A percentile compares a stretch with the other conserved stretches of the same genome.
Conservation (phyloP, 2,329 filamentous ascomycete species). For the Diaporthe sp. region DNA sequence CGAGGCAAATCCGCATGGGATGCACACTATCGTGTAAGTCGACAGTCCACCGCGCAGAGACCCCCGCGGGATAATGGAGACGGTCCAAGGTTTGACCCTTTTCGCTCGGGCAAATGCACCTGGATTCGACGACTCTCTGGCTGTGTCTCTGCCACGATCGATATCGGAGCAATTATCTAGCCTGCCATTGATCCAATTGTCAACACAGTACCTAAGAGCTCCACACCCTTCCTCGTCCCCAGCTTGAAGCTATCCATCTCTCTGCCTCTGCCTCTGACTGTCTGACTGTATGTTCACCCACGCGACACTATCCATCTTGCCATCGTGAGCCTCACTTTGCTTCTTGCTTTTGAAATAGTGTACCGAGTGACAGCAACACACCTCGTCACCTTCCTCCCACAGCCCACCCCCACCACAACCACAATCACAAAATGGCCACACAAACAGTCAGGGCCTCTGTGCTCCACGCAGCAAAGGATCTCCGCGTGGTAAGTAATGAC, state of each 20-base stretch:
- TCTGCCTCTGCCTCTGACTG: not conserved
- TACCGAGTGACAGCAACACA: not conserved
- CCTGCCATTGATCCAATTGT: constrained; percentile 16
- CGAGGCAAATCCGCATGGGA: not conserved
- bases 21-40: constrained; percentile 29
- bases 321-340: constrained; percentile 25
- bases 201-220: constrained; percentile 8
- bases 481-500: constrained; percentile 60
- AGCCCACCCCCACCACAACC: not conserved
- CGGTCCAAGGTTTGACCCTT: constrained; percentile 16
- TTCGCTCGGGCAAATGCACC: constrained; percentile 25
- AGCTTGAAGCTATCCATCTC: constrained; percentile 28
- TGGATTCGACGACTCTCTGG: not conserved
- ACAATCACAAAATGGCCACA: constrained; percentile 44
- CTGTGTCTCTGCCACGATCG: constrained; percentile 30
- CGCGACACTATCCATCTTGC: not conserved
- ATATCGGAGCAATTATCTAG: constrained; percentile 39
- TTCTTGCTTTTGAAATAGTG: not conserved
- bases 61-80: constrained; percentile 40
- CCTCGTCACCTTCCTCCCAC: not conserved
- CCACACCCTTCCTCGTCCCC: constrained; percentile 12
- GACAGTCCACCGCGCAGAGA: constrained; percentile 21
- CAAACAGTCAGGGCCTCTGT: constrained; percentile 64
- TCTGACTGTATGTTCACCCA: not conserved
- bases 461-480: constrained; percentile 65